Evolutionary conservation across 2,329 filamentous ascomycete genomes (phyloP), one percentile per base, ranked within the genome.

Genomic region (Epichloe gansuensis): DNA sequence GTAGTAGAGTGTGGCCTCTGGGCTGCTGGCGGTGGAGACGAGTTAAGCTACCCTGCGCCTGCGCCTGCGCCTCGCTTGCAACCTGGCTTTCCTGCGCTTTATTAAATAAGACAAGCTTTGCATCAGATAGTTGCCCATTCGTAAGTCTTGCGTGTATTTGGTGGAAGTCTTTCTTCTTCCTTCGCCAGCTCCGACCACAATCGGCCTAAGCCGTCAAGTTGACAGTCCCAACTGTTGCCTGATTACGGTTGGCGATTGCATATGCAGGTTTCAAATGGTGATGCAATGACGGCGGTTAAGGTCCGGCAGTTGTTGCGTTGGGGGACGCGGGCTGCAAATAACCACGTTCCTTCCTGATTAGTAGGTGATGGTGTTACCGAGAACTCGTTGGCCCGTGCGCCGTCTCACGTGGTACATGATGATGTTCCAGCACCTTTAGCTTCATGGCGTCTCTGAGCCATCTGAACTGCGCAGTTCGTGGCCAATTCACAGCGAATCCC

Each of bases 341-440:
- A 17, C 17, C 17, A 17, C 17, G 17, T 17, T 17, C 17, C 17
- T 17, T 17, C 17, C 17, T 17, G 2, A 17, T 17, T 17, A 17
- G 17, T 17, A 17, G 37, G 3, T 31, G 25, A 5, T 28, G 25
- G 23, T 31, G 28, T 9, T 31, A 31, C 28, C 8, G 28, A 31
- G 37, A 39, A n/a, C 37, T 39, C 7, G 37, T n/a, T 61, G 59
- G 60, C 53, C 58, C 56, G 60, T 61, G 60, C 60, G 50, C 50
- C 47, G 47, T 51, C 58, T 61, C 60, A 61, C 58, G 60, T 61
- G 60, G 53, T 55, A 51, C 51, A 35, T 38, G 39, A 35, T 38
- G 39, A 49, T 49, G 42, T 28, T 52, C 52, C 54, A 51, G 48
- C 54, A 52, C 46, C 53, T 54, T 48, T 43, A 54, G 51, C 54